phyloP scores from a whole-genome alignment of 2,329 filamentous ascomycete genomes.

The Nakataea oryzae region DNA sequence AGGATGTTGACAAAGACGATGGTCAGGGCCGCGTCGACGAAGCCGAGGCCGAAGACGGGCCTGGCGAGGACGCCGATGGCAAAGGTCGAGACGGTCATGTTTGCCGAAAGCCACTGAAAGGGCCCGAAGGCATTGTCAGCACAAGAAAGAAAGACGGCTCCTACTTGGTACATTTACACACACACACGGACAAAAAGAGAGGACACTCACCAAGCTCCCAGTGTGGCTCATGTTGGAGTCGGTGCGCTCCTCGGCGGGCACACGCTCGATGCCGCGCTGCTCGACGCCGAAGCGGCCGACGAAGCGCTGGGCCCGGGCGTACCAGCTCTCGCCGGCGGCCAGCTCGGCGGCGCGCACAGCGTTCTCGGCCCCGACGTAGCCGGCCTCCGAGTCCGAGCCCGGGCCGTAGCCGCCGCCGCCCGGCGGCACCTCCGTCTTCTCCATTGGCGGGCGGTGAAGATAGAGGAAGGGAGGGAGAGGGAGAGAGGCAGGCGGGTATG shows the following conservation, averaged over 20 bases:
- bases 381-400: slow-evolving; percentile 8
- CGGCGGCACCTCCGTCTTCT: not conserved
- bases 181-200: not conserved
- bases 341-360: slow-evolving; percentile 12
- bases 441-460: too few relatives aligned
- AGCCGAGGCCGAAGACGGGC: slow-evolving; percentile 60
- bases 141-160: not conserved
- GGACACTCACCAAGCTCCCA: slow-evolving; percentile 54
- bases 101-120: slow-evolving; percentile 63
- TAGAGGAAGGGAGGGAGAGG: too few relatives aligned
- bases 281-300: slow-evolving; percentile 59
- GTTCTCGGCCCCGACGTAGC: slow-evolving; percentile 12
- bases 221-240: slow-evolving; percentile 57
- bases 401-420: not conserved
- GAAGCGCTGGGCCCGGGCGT: slow-evolving; percentile 42
- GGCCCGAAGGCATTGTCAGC: slow-evolving; percentile 1
- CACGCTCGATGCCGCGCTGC: slow-evolving; percentile 65
- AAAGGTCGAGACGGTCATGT: slow-evolving; percentile 69
- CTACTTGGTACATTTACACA: too few relatives aligned
- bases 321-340: slow-evolving; percentile 11
- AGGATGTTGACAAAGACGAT: slow-evolving; percentile 69
- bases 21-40: slow-evolving; percentile 60
- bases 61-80: slow-evolving; percentile 63
- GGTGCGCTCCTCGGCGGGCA: slow-evolving; percentile 58
- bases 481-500: too few relatives aligned